phyloP scores from a whole-genome alignment of 441 rosid genomes.

The Populus tomentosa region DNA sequence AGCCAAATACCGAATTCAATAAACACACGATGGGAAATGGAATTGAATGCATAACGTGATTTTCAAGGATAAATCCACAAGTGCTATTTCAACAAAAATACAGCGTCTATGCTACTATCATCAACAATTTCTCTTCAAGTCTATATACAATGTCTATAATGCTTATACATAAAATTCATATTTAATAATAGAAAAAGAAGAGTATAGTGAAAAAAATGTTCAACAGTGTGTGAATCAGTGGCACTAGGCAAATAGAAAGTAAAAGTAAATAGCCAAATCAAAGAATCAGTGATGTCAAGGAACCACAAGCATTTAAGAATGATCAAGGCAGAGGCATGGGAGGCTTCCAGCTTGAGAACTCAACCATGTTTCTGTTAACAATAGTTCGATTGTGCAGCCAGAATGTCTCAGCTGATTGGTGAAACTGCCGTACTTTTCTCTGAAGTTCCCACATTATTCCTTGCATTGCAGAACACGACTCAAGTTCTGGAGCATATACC shows the following conservation, averaged over 20 bases:
- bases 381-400: conserved; percentile 86
- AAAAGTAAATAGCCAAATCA: not conserved
- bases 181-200: not conserved
- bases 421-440: conserved; percentile 82
- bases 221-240: conserved; percentile 1
- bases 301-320: not conserved
- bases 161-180: conserved; percentile 13
- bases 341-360: conserved; percentile 70
- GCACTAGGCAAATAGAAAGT: not conserved
- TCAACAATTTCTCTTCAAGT: not conserved
- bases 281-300: not conserved
- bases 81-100: not conserved
- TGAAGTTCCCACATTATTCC: conserved; percentile 96
- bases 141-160: not conserved
- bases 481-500: conserved; percentile 65
- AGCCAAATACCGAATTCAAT: not conserved
- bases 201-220: not conserved
- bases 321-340: conserved; percentile 74
- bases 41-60: too few relatives aligned
- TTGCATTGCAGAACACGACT: conserved; percentile 66
- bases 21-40: not conserved
- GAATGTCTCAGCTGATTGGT: conserved; percentile 86
- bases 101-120: not conserved
- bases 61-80: not conserved
- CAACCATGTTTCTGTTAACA: conserved; percentile 62